Evolutionary conservation across 192 early-diverging fungal genomes (phyloP).

Genomic region (Coemansia sp.): DNA sequence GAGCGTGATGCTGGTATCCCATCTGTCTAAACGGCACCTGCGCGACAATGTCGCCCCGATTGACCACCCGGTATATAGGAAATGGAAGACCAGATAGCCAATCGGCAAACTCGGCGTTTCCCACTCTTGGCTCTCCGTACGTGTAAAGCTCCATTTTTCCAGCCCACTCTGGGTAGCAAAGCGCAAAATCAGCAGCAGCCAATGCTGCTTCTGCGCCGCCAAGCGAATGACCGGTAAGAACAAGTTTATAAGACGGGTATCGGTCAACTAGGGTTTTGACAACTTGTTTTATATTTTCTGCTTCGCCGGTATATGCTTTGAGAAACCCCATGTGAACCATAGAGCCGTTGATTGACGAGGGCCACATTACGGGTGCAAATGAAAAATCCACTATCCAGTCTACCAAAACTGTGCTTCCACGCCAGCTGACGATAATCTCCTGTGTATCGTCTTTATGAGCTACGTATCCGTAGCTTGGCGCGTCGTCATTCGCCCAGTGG

Average conservation of each 20-base stretch:
- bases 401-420: conserved; percentile 26
- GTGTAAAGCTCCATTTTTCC: conserved; percentile 20
- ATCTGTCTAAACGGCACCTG: conserved; percentile 11
- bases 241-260: conserved; percentile 38
- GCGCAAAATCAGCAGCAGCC: conserved; percentile 31
- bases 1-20: conserved; percentile 25
- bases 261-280: conserved; percentile 15
- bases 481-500: conserved; percentile 27
- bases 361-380: conserved; percentile 45
- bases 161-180: conserved; percentile 21
- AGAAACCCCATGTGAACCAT: conserved; percentile 51
- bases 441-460: conserved; percentile 30
- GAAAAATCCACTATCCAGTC: conserved; percentile 48
- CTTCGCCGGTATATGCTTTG: conserved; percentile 36
- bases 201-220: conserved; percentile 47
- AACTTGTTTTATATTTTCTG: conserved; percentile 16
- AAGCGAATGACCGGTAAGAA: conserved; percentile 52
- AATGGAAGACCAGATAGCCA: conserved; percentile 11
- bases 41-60: conserved; percentile 15
- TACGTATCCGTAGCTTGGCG: conserved; percentile 38
- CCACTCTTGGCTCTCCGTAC: conserved; percentile 40
- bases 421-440: conserved; percentile 38
- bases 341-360: conserved; percentile 29
- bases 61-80: conserved; percentile 17
- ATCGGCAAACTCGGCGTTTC: conserved; percentile 39